phyloP scores from a whole-genome alignment of 2,329 filamentous ascomycete species.

The Pezicula carpinea region DNA sequence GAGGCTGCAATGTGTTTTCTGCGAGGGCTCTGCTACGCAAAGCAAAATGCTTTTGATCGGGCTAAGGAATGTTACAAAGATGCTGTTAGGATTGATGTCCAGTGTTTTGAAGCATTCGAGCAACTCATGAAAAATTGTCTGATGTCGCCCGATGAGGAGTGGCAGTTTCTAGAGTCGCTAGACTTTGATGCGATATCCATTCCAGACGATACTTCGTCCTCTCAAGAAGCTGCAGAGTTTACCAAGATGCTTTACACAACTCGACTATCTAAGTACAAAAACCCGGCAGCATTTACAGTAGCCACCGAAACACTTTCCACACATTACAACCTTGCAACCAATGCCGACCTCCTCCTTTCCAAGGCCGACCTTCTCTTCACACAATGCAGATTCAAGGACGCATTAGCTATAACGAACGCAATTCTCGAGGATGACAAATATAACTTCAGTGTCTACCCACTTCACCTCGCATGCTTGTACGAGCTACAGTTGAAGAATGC shows the following conservation, averaged over 20 bases:
- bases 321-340: slow-evolving; percentile 82
- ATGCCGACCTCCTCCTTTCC: slow-evolving; percentile 86
- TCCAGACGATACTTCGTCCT: slow-evolving; percentile 57
- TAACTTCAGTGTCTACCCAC: slow-evolving; percentile 82
- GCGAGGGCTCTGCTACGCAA: slow-evolving; percentile 88
- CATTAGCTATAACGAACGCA: slow-evolving; percentile 75
- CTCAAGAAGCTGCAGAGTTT: slow-evolving; percentile 88
- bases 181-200: slow-evolving; percentile 81
- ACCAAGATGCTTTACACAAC: slow-evolving; percentile 96
- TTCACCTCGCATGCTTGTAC: slow-evolving; percentile 87
- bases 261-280: slow-evolving; percentile 89
- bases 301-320: slow-evolving; percentile 89
- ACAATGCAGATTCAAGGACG: slow-evolving; percentile 88
- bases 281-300: slow-evolving; percentile 74
- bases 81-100: slow-evolving; percentile 91
- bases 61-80: slow-evolving; percentile 99
- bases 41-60: slow-evolving; percentile 94
- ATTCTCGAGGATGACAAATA: slow-evolving; percentile 82
- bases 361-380: slow-evolving; percentile 90
- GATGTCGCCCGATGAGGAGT: slow-evolving; percentile 71
- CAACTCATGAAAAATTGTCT: slow-evolving; percentile 96
- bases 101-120: slow-evolving; percentile 97
- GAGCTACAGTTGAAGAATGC: slow-evolving; percentile 83
- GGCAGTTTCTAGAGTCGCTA: slow-evolving; percentile 66
- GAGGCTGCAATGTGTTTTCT: slow-evolving; percentile 98